Percentiles rank a stretch among this genome's conserved stretches.
Conservation (phyloP, 2,329 filamentous ascomycete genomes). For the Xylaria sp. region DNA sequence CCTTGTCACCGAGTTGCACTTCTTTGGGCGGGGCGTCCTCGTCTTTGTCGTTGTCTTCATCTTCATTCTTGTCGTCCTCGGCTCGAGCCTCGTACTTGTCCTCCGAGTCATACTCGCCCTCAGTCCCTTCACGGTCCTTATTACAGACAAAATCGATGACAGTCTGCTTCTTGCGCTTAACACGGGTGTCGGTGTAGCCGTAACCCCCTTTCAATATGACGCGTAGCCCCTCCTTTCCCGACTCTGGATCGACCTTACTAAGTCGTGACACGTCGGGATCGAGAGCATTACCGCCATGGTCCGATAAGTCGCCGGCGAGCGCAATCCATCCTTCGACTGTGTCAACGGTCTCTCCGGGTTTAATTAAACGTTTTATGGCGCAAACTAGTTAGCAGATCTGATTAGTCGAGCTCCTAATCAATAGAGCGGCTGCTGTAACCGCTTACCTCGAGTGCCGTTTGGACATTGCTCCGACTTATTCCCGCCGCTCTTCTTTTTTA, state of each 20-base stretch:
- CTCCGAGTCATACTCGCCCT: conserved; percentile 70
- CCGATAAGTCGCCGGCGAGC: conserved; percentile 76
- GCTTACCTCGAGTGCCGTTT: conserved; percentile 72
- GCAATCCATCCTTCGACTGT: conserved; percentile 69
- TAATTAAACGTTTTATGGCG: conserved; percentile 71
- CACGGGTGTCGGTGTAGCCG: conserved; percentile 64
- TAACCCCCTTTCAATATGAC: conserved; percentile 73
- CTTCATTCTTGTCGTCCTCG: conserved; percentile 51
- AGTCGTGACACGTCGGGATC: conserved; percentile 75
- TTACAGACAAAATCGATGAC: conserved; percentile 90
- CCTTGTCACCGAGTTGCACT: conserved; percentile 60
- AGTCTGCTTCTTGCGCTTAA: conserved; percentile 72
- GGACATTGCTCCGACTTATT: conserved; percentile 71
- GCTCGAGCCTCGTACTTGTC: conserved; percentile 59
- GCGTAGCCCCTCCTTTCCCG: conserved; percentile 75
- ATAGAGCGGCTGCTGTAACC: background rate
- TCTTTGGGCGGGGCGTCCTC: conserved; percentile 57
- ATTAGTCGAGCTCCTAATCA: conserved; percentile 7
- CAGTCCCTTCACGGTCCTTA: conserved; percentile 74
- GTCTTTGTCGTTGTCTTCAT: conserved; percentile 49
- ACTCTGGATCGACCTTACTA: conserved; percentile 71
- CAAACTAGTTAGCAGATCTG: conserved; percentile 69
- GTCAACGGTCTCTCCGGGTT: conserved; percentile 59
- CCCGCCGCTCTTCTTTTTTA: conserved; percentile 70
- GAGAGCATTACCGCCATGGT: conserved; percentile 67